These are phyloP conservation scores for Phanerodontia chrysosporium DNA, from an alignment of 768 basidiomycete species.

Conservation along the genomic window DNA sequence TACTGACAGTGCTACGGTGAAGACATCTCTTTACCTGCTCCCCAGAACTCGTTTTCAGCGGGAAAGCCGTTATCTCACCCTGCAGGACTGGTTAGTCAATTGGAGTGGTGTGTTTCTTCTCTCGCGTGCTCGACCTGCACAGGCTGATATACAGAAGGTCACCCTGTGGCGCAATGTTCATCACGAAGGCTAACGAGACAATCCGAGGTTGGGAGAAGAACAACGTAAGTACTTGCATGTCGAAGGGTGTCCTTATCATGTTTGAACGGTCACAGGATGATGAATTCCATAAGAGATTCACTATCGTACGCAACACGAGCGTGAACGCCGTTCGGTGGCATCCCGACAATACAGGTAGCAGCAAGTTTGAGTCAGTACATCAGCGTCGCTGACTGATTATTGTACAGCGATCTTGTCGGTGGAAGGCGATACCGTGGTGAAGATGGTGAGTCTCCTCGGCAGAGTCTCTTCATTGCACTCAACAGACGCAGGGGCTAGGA, in stretches of 20 bases:
- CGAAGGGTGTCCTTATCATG: not conserved
- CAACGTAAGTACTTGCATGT: not conserved
- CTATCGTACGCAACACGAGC: not conserved
- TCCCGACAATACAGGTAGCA: not conserved
- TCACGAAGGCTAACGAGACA: not conserved
- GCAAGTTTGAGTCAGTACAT: too few relatives aligned
- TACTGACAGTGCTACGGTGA: too few relatives aligned
- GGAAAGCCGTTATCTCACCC: not conserved
- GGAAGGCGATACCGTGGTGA: not conserved
- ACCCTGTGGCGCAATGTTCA: not conserved
- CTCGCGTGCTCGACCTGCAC: not conserved
- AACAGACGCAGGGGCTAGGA: not conserved
- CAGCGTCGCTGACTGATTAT: too few relatives aligned
- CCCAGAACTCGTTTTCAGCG: not conserved
- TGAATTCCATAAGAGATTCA: not conserved
- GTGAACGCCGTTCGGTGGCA: slow-evolving; percentile 1
- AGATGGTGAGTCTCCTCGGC: not conserved
- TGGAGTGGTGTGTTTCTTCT: not conserved
- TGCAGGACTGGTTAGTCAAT: not conserved
- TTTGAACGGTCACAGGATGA: not conserved
- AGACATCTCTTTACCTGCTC: too few relatives aligned
- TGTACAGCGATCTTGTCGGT: not conserved
- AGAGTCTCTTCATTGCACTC: not conserved
- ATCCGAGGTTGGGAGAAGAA: not conserved
- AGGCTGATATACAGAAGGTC: not conserved